phyloP scores from a whole-genome alignment of 805 yeast genomes.

The Clavispora carvajalis region DNA sequence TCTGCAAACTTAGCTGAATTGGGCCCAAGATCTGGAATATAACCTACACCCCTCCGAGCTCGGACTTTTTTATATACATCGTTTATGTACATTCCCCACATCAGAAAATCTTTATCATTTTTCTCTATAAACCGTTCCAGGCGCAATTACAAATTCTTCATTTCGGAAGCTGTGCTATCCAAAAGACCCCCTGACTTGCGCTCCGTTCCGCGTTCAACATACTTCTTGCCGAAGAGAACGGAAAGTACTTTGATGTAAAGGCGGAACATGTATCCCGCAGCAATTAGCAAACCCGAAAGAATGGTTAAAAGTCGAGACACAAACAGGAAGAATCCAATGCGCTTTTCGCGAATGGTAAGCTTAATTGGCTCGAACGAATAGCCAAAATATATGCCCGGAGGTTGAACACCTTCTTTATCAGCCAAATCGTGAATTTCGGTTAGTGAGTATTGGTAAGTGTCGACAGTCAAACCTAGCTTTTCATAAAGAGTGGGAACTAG shows the following conservation, averaged over 20 bases:
- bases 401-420: constrained; percentile 10
- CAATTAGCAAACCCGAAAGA: constrained; percentile 71
- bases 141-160: background rate
- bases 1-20: too few relatives aligned
- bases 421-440: constrained; percentile 42
- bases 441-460: constrained; percentile 82
- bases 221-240: constrained; percentile 55
- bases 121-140: background rate
- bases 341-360: constrained; percentile 59
- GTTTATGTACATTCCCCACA: too few relatives aligned
- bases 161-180: constrained; percentile 6
- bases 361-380: constrained; percentile 88
- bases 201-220: constrained; percentile 45
- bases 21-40: too few relatives aligned
- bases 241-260: constrained; percentile 50
- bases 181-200: constrained; percentile 31
- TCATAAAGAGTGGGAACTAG: constrained; percentile 81
- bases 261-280: constrained; percentile 62
- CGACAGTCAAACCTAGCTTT: constrained; percentile 64
- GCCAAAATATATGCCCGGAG: constrained; percentile 76
- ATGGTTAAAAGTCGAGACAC: constrained; percentile 74
- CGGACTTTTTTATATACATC: too few relatives aligned
- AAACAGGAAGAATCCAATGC: constrained; percentile 76
- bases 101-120: background rate
- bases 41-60: too few relatives aligned